These are phyloP conservation scores for Globisporangium nagaii DNA, from an alignment of 352 stramenopile species.

Conservation along the genomic window DNA sequence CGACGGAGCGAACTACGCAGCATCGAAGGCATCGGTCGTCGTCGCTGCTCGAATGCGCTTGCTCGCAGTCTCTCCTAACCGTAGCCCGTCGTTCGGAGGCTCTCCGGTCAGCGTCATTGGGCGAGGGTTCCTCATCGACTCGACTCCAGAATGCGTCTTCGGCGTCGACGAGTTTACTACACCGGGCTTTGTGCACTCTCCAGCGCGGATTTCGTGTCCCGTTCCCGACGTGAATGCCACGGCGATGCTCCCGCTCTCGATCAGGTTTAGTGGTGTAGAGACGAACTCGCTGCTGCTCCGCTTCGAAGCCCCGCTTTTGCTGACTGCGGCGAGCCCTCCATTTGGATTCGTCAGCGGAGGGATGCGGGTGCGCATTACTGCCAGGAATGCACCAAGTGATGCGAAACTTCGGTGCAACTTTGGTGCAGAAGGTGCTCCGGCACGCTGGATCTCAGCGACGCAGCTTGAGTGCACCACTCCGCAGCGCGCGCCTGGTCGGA, in stretches of 20 bases:
- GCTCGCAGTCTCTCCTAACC: constrained; percentile 12
- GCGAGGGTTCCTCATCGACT: constrained; percentile 8
- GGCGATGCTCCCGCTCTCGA: constrained; percentile 15
- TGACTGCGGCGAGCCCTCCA: constrained; percentile 13
- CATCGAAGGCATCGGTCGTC: constrained; percentile 11
- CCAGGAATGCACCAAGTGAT: constrained; percentile 2
- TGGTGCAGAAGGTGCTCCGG: constrained; percentile 10
- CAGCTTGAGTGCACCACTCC: constrained; percentile 23
- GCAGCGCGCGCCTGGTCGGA: constrained; percentile 8
- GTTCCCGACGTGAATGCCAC: constrained; percentile 13
- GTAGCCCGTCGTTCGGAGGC: constrained; percentile 16
- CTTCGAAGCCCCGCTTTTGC: constrained; percentile 21
- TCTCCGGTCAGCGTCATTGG: constrained; percentile 20
- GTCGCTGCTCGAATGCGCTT: constrained; percentile 17
- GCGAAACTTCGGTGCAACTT: constrained; percentile 24
- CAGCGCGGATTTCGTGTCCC: constrained; percentile 5
- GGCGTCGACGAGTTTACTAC: constrained; percentile 1
- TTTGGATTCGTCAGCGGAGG: constrained; percentile 29
- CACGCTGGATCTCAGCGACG: constrained; percentile 10
- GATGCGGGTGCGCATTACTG: constrained; percentile 15
- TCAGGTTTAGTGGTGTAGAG: constrained; percentile 4
- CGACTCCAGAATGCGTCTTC: constrained; percentile 19
- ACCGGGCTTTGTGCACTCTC: constrained; percentile 6
- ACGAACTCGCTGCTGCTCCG: constrained; percentile 32
- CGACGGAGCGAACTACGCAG: constrained; percentile 30